Evolutionary conservation across 2,329 filamentous ascomycete species (phyloP).

Genomic region (Calonectria naviculata): DNA sequence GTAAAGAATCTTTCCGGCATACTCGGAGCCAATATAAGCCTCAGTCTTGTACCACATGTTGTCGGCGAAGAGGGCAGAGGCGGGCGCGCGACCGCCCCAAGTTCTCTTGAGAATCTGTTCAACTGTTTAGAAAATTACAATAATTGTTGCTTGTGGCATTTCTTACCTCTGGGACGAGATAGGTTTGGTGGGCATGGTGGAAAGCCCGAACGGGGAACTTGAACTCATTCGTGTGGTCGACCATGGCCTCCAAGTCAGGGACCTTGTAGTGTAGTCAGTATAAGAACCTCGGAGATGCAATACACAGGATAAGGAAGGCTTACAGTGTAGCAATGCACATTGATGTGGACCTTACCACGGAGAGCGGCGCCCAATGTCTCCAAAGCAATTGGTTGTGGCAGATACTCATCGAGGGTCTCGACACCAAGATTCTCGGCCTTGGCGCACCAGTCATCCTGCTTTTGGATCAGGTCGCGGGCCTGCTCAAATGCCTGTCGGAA

Average conservation of each 20-base stretch:
- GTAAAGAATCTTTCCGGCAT: constrained; percentile 73
- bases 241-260: constrained; percentile 75
- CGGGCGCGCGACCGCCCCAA: constrained; percentile 65
- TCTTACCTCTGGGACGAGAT: constrained; percentile 70
- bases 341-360: constrained; percentile 75
- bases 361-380: constrained; percentile 72
- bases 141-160: not conserved
- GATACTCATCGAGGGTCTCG: constrained; percentile 64
- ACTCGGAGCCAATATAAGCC: constrained; percentile 72
- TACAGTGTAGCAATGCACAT: constrained; percentile 77
- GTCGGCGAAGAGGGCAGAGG: constrained; percentile 74
- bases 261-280: constrained; percentile 38
- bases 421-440: constrained; percentile 62
- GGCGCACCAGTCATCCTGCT: constrained; percentile 76
- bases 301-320: too few species aligned
- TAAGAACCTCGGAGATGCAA: too few species aligned
- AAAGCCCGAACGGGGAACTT: constrained; percentile 74
- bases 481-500: constrained; percentile 76
- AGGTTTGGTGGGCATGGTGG: constrained; percentile 77
- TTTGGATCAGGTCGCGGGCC: constrained; percentile 64
- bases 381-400: constrained; percentile 72
- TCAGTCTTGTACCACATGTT: constrained; percentile 81
- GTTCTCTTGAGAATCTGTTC: constrained; percentile 64
- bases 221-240: constrained; percentile 79
- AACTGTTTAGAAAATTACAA: constrained; percentile 14